phyloP scores from a whole-genome alignment of 2,329 filamentous ascomycete genomes.

The Cercospora brassicicola region DNA sequence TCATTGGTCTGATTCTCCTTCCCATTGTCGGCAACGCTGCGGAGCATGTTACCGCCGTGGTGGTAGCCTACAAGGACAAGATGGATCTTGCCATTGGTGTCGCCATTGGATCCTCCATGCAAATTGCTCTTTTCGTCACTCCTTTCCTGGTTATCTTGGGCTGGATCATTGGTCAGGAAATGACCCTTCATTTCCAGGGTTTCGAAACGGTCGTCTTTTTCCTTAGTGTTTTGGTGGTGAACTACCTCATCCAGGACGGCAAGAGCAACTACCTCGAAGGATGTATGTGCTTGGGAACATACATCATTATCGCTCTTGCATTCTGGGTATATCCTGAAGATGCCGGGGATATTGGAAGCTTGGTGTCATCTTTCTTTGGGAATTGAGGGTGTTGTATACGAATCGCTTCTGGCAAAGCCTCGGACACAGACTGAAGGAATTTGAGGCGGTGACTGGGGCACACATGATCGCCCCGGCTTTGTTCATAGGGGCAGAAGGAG shows the following conservation, averaged over 20 bases:
- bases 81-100: conserved; percentile 60
- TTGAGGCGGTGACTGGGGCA: background rate
- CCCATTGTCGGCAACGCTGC: conserved; percentile 60
- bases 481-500: background rate
- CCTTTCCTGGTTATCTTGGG: conserved; percentile 59
- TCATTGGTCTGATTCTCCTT: conserved; percentile 58
- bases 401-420: background rate
- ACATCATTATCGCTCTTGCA: conserved; percentile 60
- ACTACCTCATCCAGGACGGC: conserved; percentile 82
- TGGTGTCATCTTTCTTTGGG: conserved; percentile 24
- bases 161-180: conserved; percentile 55
- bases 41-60: conserved; percentile 57
- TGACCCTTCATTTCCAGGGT: conserved; percentile 77
- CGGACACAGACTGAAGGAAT: background rate
- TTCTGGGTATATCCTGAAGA: conserved; percentile 59
- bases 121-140: conserved; percentile 60
- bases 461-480: background rate
- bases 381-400: conserved; percentile 10
- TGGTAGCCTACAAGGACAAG: conserved; percentile 58
- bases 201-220: conserved; percentile 89
- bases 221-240: conserved; percentile 80
- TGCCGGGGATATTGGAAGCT: conserved; percentile 23
- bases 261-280: conserved; percentile 86
- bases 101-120: conserved; percentile 56
- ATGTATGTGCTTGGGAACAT: conserved; percentile 58